phyloP scores from a whole-genome alignment of 805 yeast species.

The Zygoascus flipseniorum region DNA sequence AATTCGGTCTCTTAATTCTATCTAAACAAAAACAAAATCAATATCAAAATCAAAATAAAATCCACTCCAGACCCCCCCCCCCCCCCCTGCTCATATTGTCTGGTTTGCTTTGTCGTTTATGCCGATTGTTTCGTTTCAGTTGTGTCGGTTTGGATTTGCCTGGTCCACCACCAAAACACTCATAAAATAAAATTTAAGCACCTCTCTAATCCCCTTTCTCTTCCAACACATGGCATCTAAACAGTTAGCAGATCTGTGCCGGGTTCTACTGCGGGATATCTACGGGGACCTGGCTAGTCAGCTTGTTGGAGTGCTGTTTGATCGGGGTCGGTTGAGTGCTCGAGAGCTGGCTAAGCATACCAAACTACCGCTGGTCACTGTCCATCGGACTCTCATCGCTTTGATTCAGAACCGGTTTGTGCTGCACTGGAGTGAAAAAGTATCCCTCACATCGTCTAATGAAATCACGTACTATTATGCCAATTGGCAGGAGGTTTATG shows the following conservation, averaged over 20 bases:
- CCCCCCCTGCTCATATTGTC: no score
- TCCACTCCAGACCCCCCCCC: no score
- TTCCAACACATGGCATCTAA: constrained; percentile 10
- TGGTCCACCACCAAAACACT: not conserved
- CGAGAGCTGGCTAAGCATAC: constrained; percentile 44
- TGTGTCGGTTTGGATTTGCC: not conserved
- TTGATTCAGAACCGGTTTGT: constrained; percentile 74
- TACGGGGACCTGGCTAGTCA: constrained; percentile 69
- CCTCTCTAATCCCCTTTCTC: not conserved
- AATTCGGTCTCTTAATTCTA: no score
- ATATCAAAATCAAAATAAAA: no score
- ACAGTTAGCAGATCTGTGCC: constrained; percentile 20
- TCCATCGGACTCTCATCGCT: constrained; percentile 63
- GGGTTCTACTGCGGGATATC: constrained; percentile 24
- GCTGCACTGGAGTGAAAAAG: constrained; percentile 47
- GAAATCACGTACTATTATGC: constrained; percentile 40
- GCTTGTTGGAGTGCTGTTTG: constrained; percentile 50
- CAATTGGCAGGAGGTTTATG: constrained; percentile 54
- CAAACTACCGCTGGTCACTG: constrained; percentile 39
- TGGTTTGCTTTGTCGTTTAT: no score
- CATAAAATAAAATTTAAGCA: not conserved
- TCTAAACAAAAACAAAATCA: no score
- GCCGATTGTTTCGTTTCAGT: no score
- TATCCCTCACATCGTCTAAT: not conserved
- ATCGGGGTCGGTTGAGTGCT: constrained; percentile 58